Conservation (phyloP, 2,329 filamentous ascomycete species). For the Pseudopithomyces chartarum region DNA sequence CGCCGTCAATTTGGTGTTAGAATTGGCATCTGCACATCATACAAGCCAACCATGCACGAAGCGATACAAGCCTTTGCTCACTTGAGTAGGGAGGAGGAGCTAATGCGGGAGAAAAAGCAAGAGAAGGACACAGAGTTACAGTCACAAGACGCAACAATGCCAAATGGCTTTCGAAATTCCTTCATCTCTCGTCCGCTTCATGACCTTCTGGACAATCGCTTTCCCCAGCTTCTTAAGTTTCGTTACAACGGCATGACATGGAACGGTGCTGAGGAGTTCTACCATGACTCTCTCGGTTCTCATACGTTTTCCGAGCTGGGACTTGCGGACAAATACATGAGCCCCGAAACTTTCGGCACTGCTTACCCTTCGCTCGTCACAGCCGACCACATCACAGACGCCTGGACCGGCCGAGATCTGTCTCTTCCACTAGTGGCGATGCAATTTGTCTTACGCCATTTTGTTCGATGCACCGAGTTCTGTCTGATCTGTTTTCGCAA, state of each 20-base stretch:
- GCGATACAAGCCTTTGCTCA: constrained; percentile 59
- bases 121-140: constrained; percentile 22
- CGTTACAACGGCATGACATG: constrained; percentile 64
- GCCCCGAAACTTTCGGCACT: constrained; percentile 36
- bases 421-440: constrained; percentile 66
- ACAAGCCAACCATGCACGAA: constrained; percentile 69
- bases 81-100: constrained; percentile 39
- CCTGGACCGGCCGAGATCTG: constrained; percentile 30
- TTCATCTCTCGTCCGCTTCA: constrained; percentile 77
- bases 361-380: constrained; percentile 53
- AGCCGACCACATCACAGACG: constrained; percentile 56
- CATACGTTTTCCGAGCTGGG: constrained; percentile 33
- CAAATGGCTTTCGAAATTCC: constrained; percentile 56
- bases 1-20: constrained; percentile 60
- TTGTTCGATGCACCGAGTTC: constrained; percentile 82
- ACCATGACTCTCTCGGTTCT: constrained; percentile 54
- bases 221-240: constrained; percentile 66
- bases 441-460: constrained; percentile 77
- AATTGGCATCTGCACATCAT: constrained; percentile 71
- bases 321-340: constrained; percentile 48
- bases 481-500: constrained; percentile 83
- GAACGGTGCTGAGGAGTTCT: constrained; percentile 68
- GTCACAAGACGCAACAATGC: constrained; percentile 3
- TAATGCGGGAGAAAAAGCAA: constrained; percentile 24
- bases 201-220: constrained; percentile 67